Conservation (phyloP, 495 filamentous ascomycete genomes). For the Neurospora sp. region DNA sequence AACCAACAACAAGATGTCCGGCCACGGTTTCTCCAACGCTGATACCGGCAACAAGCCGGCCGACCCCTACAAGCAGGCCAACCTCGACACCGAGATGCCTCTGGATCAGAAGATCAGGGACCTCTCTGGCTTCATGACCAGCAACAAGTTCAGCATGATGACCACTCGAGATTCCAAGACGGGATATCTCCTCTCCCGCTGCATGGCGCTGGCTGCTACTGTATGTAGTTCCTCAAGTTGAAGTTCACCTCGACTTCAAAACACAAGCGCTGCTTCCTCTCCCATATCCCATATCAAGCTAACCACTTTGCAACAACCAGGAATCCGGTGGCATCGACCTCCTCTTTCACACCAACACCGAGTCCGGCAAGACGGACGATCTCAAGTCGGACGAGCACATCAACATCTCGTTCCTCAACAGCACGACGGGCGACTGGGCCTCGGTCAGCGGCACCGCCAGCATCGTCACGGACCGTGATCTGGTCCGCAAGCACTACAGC, state of each 20-base stretch:
- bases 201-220: slow-evolving; percentile 84
- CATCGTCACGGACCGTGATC: slow-evolving; percentile 56
- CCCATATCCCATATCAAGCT: background rate
- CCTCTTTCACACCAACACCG: slow-evolving; percentile 89
- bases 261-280: background rate
- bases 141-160: slow-evolving; percentile 72
- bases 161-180: slow-evolving; percentile 49
- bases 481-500: slow-evolving; percentile 70
- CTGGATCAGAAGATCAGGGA: slow-evolving; percentile 74
- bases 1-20: slow-evolving; percentile 15
- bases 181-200: slow-evolving; percentile 62
- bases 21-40: slow-evolving; percentile 43
- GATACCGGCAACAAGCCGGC: slow-evolving; percentile 44
- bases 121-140: slow-evolving; percentile 54
- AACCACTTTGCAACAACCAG: slow-evolving; percentile 25
- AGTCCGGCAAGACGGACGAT: slow-evolving; percentile 86
- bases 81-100: slow-evolving; percentile 48
- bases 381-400: slow-evolving; percentile 61
- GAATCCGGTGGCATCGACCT: slow-evolving; percentile 74
- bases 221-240: slow-evolving; percentile 32
- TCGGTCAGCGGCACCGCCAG: slow-evolving; percentile 64
- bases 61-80: slow-evolving; percentile 77
- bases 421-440: slow-evolving; percentile 59
- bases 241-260: background rate
- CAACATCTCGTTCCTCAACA: slow-evolving; percentile 80